A percentile compares a stretch with the other conserved stretches of the same genome.
phyloP scores from a whole-genome alignment of 2,329 filamentous ascomycete species.

The Trichoderma asperellum region DNA sequence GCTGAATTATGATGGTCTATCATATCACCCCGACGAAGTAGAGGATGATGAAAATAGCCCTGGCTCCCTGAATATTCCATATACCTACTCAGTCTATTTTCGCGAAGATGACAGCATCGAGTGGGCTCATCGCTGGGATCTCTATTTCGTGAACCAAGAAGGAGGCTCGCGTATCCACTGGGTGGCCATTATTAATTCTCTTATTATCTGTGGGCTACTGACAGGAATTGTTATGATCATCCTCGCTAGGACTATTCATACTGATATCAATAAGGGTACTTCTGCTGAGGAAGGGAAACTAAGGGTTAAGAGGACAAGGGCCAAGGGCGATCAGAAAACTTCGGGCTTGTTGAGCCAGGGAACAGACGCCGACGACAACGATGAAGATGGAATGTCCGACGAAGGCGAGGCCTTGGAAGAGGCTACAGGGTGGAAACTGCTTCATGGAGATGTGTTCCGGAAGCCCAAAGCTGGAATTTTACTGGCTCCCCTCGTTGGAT shows the following conservation, averaged over 20 bases:
- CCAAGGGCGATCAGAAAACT: constrained; percentile 58
- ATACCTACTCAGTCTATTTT: constrained; percentile 90
- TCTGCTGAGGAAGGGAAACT: constrained; percentile 68
- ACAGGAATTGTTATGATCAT: constrained; percentile 82
- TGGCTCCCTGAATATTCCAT: constrained; percentile 73
- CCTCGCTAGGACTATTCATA: constrained; percentile 74
- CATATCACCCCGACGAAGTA: constrained; percentile 53
- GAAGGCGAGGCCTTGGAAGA: constrained; percentile 71
- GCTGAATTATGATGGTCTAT: constrained; percentile 59
- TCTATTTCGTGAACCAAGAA: constrained; percentile 87
- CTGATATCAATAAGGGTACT: constrained; percentile 76
- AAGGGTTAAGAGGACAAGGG: constrained; percentile 56
- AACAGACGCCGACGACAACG: constrained; percentile 53
- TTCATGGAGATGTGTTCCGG: constrained; percentile 88
- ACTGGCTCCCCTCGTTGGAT: constrained; percentile 79
- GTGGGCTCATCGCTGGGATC: constrained; percentile 84
- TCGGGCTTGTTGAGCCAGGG: constrained; percentile 64
- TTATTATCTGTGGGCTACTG: constrained; percentile 79
- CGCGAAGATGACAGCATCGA: constrained; percentile 79
- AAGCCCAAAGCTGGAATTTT: constrained; percentile 71
- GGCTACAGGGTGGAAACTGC: constrained; percentile 82
- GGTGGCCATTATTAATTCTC: constrained; percentile 84
- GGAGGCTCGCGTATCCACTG: constrained; percentile 83
- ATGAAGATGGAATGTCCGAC: constrained; percentile 64
- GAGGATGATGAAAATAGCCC: constrained; percentile 64